Percentiles rank a stretch among this genome's conserved stretches.
phyloP scores from a whole-genome alignment of 352 stramenopile genomes.

The Phytopythium cucurbitacearum region DNA sequence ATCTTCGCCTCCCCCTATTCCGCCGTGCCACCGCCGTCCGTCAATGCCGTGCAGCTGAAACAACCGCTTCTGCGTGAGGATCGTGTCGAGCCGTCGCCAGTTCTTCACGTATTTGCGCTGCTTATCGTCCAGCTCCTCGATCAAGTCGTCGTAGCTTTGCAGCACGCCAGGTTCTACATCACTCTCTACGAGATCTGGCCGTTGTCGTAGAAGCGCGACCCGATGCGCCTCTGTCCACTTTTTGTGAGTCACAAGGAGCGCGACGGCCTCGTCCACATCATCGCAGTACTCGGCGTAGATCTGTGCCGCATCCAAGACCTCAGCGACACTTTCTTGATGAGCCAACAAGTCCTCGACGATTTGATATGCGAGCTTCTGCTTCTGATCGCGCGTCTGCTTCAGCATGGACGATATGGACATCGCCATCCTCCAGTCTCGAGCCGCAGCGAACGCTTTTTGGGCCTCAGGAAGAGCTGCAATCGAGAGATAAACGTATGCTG shows the following conservation, averaged over 20 bases:
- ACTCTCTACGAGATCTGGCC: constrained; percentile 62
- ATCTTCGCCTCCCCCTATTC: constrained; percentile 13
- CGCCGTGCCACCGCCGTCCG: constrained; percentile 42
- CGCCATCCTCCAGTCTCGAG: constrained; percentile 57
- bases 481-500: constrained; percentile 63
- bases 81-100: constrained; percentile 54
- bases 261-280: constrained; percentile 69
- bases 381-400: constrained; percentile 15
- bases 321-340: constrained; percentile 20
- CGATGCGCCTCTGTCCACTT: constrained; percentile 59
- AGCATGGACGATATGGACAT: constrained; percentile 34
- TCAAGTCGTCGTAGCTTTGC: constrained; percentile 31
- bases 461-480: constrained; percentile 33
- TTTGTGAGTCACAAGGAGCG: constrained; percentile 50
- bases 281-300: constrained; percentile 77
- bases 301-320: constrained; percentile 31
- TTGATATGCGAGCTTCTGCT: constrained; percentile 40
- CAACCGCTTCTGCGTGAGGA: constrained; percentile 73
- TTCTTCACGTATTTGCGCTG: constrained; percentile 35
- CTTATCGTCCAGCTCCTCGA: constrained; percentile 48
- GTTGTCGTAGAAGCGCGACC: constrained; percentile 48
- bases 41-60: constrained; percentile 80
- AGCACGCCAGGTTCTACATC: constrained; percentile 62
- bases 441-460: constrained; percentile 49
- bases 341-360: constrained; percentile 50